Conservation (phyloP, 306 rosid species). For the Corylus americana region DNA sequence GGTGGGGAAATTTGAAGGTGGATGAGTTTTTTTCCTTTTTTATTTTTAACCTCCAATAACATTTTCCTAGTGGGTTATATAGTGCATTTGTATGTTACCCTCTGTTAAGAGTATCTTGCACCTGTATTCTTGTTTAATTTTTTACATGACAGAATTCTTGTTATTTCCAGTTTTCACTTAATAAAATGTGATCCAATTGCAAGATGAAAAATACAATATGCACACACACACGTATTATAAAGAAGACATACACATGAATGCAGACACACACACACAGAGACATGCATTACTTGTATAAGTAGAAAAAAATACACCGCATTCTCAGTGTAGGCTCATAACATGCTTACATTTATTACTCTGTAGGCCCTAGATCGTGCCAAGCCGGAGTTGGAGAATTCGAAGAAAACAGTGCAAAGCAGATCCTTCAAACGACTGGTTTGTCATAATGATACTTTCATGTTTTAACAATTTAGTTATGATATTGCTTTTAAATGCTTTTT, state of each 20-base stretch:
- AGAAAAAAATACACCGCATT: not conserved
- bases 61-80: too few species aligned
- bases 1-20: too few species aligned
- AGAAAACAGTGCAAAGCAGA: conserved; percentile 48
- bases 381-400: conserved; percentile 54
- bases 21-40: too few species aligned
- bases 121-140: not conserved
- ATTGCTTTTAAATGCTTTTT: not conserved
- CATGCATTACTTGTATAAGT: too few species aligned
- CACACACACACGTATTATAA: too few species aligned
- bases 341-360: conserved; percentile 8
- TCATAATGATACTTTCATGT: conserved; percentile 23
- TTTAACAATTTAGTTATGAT: conserved; percentile 18
- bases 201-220: not conserved
- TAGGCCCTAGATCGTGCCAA: conserved; percentile 89
- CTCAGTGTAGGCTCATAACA: not conserved
- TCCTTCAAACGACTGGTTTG: conserved; percentile 92
- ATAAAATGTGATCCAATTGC: not conserved
- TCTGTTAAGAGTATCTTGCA: not conserved
- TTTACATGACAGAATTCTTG: not conserved
- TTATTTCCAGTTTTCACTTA: not conserved
- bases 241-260: too few species aligned
- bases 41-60: too few species aligned
- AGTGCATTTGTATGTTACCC: too few species aligned
- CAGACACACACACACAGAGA: too few species aligned